These are phyloP conservation scores for Entophlyctis luteolus DNA, from an alignment of 192 early-diverging fungal species.

Conservation along the genomic window DNA sequence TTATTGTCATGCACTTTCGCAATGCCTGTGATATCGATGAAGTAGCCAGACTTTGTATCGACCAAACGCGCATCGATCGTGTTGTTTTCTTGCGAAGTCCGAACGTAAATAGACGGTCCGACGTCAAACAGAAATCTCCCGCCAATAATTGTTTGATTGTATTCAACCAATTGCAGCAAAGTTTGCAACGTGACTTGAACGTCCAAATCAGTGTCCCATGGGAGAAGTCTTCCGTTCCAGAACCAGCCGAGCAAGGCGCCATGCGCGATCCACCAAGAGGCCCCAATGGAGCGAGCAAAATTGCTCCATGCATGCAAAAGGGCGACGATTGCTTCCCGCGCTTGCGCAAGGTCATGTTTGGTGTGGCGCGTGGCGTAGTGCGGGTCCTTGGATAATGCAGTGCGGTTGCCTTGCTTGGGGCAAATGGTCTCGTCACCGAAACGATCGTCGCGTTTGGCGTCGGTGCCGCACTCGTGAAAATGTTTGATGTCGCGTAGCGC, in stretches of 20 bases:
- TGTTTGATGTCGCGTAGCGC: conserved; percentile 12
- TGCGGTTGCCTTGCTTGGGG: too few relatives aligned
- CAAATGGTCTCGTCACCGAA: not conserved
- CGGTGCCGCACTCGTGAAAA: conserved; percentile 13
- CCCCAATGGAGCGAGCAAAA: too few relatives aligned
- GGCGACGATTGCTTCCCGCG: not conserved
- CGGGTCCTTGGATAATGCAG: not conserved
- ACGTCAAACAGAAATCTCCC: conserved; percentile 9
- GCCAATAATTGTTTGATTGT: conserved; percentile 4
- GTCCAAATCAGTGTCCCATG: conserved; percentile 9
- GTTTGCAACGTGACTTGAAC: not conserved
- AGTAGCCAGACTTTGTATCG: conserved; percentile 8
- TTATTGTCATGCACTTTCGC: not conserved
- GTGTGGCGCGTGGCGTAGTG: not conserved
- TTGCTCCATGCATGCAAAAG: conserved; percentile 7
- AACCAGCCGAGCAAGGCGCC: conserved; percentile 1
- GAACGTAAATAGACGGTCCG: not conserved
- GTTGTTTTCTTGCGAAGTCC: not conserved
- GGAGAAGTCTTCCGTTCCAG: conserved; percentile 3
- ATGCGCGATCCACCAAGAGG: conserved; percentile 17
- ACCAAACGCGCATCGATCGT: conserved; percentile 8
- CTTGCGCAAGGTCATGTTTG: not conserved
- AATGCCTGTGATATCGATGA: conserved; percentile 14
- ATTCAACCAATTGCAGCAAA: not conserved
- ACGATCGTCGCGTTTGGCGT: conserved; percentile 9